phyloP scores from a whole-genome alignment of 176 grass and related monocot species.

The Poa pratensis region DNA sequence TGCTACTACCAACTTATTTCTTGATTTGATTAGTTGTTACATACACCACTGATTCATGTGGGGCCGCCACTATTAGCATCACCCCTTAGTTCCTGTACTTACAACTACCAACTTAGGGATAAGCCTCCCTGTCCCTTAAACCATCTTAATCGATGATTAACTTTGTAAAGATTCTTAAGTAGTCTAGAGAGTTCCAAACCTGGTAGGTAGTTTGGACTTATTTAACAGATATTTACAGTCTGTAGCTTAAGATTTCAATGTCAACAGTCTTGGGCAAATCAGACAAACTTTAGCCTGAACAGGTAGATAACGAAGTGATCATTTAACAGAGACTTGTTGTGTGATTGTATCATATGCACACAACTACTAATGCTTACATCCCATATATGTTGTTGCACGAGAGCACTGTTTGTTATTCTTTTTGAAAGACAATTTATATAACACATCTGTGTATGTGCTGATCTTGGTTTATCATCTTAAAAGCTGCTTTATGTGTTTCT shows the following conservation, averaged over 20 bases:
- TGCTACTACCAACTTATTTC: neutral
- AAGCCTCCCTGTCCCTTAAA: neutral
- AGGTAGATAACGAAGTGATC: neutral
- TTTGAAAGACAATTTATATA: neutral
- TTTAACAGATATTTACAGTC: neutral
- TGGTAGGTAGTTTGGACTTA: neutral
- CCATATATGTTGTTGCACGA: neutral
- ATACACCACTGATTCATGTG: neutral
- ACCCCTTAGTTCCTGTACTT: too few species aligned
- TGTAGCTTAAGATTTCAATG: neutral
- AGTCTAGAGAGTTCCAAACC: neutral
- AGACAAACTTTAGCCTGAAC: neutral
- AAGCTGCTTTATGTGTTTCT: neutral
- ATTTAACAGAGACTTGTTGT: neutral
- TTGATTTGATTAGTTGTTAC: neutral
- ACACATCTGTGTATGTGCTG: neutral
- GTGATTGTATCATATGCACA: neutral
- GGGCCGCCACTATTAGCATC: neutral
- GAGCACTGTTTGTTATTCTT: neutral
- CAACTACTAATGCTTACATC: neutral
- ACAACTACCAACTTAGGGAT: neutral
- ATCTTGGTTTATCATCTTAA: neutral
- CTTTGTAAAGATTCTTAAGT: slow-evolving; percentile 8
- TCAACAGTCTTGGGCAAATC: neutral
- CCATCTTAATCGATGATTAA: neutral